Percentiles rank a stretch among this genome's conserved stretches.
Evolutionary conservation across 2,329 filamentous ascomycete species (phyloP).

Genomic region (Nemania sp.): DNA sequence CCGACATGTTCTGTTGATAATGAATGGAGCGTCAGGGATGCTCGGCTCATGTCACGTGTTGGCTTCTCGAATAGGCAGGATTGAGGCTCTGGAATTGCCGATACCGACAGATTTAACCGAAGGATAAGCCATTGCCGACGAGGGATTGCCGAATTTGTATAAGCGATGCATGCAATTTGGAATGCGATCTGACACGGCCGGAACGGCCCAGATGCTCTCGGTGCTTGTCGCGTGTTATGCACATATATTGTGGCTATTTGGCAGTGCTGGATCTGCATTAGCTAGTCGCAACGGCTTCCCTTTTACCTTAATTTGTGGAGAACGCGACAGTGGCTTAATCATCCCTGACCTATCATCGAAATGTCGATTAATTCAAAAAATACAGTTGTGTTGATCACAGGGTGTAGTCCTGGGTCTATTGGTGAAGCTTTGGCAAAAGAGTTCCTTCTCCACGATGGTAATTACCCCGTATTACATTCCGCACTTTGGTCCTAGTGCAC

Average conservation of each 20-base stretch:
- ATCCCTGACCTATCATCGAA: neutral
- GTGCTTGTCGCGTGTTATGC: neutral
- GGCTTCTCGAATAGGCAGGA: neutral
- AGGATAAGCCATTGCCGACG: neutral
- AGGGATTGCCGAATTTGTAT: neutral
- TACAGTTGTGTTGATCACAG: slow-evolving; percentile 22
- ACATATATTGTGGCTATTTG: slow-evolving; percentile 9
- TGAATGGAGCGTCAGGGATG: slow-evolving; percentile 3
- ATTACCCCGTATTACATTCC: neutral
- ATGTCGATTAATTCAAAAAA: slow-evolving; percentile 14
- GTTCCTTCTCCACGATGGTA: slow-evolving; percentile 17
- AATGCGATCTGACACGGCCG: too few species aligned
- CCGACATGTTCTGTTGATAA: too few species aligned
- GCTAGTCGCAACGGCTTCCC: too few species aligned
- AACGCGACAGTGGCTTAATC: too few species aligned
- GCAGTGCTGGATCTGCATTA: neutral
- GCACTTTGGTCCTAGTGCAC: neutral
- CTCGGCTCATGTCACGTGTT: slow-evolving; percentile 17
- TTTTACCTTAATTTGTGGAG: too few species aligned
- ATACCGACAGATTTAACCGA: slow-evolving; percentile 22
- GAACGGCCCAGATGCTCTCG: too few species aligned
- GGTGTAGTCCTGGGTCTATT: slow-evolving; percentile 24
- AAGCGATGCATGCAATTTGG: too few species aligned
- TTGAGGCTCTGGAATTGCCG: slow-evolving; percentile 14
- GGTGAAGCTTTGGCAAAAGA: slow-evolving; percentile 25